A percentile compares a stretch with the other conserved stretches of the same genome.
Evolutionary conservation across 106 monocot genomes (phyloP).

Genomic region (Acorus gramineus): DNA sequence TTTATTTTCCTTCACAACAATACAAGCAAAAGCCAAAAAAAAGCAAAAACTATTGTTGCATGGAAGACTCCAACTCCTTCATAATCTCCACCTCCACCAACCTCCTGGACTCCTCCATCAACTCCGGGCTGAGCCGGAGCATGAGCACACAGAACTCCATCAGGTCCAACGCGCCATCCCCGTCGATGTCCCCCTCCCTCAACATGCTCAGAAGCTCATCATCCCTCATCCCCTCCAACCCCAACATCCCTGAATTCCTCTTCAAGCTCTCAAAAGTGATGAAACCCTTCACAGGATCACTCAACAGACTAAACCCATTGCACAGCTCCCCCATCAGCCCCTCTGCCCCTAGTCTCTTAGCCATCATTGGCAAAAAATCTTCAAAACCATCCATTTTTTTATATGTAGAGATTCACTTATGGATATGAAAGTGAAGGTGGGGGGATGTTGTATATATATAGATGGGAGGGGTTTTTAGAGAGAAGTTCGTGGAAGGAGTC

Average conservation of each 20-base stretch:
- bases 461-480: no score
- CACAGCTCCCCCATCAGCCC: constrained; percentile 27
- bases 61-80: not conserved
- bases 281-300: constrained; percentile 8
- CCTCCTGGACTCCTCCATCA: constrained; percentile 15
- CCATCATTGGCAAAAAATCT: constrained; percentile 26
- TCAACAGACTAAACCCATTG: constrained; percentile 26
- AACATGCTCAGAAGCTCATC: constrained; percentile 26
- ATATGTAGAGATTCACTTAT: no score
- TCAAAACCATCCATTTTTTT: constrained; percentile 1
- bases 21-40: not conserved
- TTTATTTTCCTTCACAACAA: no score
- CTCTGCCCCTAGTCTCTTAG: constrained; percentile 17
- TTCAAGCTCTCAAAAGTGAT: constrained; percentile 25
- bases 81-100: constrained; percentile 1
- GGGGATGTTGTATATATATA: no score
- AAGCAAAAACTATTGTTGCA: not conserved
- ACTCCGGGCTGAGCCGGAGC: constrained; percentile 22
- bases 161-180: constrained; percentile 22
- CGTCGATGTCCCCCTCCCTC: constrained; percentile 24
- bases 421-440: no score
- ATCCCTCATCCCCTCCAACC: constrained; percentile 17
- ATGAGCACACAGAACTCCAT: constrained; percentile 30
- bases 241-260: constrained; percentile 15
- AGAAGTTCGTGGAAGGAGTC: no score